A percentile compares a stretch with the other conserved stretches of the same genome.
Conservation (phyloP, 2,329 filamentous ascomycete species). For the Thelonectria blattea region DNA sequence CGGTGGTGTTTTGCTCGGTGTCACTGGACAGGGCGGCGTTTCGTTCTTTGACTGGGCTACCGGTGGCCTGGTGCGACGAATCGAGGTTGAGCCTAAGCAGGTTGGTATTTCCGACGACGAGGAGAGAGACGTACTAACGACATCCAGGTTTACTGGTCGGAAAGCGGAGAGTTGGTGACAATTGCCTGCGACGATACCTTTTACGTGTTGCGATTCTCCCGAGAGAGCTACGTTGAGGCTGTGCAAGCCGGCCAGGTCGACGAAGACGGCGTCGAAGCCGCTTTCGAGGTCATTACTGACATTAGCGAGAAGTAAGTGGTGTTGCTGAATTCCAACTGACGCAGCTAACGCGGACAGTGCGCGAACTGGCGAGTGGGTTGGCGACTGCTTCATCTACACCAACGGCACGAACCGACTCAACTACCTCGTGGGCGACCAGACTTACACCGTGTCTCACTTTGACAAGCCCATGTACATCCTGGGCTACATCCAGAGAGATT, state of each 20-base stretch:
- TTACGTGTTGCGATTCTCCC: slow-evolving; percentile 90
- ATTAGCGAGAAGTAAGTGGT: slow-evolving; percentile 79
- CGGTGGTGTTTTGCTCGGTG: slow-evolving; percentile 88
- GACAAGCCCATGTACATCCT: slow-evolving; percentile 94
- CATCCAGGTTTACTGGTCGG: slow-evolving; percentile 88
- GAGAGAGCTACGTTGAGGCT: slow-evolving; percentile 86
- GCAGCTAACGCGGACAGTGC: slow-evolving; percentile 59
- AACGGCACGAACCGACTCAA: slow-evolving; percentile 96
- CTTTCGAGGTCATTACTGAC: slow-evolving; percentile 95
- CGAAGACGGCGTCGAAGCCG: slow-evolving; percentile 89
- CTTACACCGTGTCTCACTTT: slow-evolving; percentile 96
- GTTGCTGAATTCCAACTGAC: too few relatives aligned
- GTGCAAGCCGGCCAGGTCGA: slow-evolving; percentile 83
- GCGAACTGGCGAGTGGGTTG: slow-evolving; percentile 95
- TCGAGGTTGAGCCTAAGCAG: slow-evolving; percentile 75
- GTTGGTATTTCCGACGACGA: slow-evolving; percentile 27
- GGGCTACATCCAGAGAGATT: slow-evolving; percentile 93
- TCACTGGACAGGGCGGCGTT: slow-evolving; percentile 92
- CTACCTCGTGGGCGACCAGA: slow-evolving; percentile 97
- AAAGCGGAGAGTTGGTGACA: slow-evolving; percentile 90
- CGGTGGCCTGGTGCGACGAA: slow-evolving; percentile 86
- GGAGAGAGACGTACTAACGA: slow-evolving; percentile 11
- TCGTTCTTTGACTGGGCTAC: slow-evolving; percentile 97
- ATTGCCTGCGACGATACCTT: slow-evolving; percentile 95
- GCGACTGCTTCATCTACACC: slow-evolving; percentile 98